These are phyloP conservation scores for Aspergillus sp. DNA, from an alignment of 2,329 filamentous ascomycete species.

Conservation along the genomic window DNA sequence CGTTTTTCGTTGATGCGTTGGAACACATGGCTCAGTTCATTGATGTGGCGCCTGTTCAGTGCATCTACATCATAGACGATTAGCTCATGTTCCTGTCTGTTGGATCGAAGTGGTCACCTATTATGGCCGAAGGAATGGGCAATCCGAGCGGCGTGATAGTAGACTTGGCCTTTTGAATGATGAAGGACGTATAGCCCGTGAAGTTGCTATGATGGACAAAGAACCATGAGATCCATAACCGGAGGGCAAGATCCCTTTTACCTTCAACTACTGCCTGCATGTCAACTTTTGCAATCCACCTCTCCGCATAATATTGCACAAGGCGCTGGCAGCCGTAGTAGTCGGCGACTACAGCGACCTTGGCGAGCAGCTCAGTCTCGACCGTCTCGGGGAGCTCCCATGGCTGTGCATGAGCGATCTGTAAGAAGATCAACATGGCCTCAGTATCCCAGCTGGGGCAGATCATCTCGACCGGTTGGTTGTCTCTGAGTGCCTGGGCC, in stretches of 20 bases:
- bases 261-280: too few relatives aligned
- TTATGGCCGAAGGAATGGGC: not conserved
- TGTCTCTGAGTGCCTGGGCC: not conserved
- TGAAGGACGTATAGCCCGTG: not conserved
- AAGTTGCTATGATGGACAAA: not conserved
- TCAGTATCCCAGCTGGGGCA: conserved; percentile 17
- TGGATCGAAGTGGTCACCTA: not conserved
- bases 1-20: too few relatives aligned
- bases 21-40: too few relatives aligned
- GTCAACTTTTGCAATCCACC: too few relatives aligned
- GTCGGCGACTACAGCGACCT: conserved; percentile 6
- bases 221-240: not conserved
- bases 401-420: conserved; percentile 17
- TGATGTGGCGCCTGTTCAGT: too few relatives aligned
- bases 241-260: accelerated
- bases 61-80: not conserved
- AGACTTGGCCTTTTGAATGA: accelerated
- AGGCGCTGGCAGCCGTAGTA: not conserved
- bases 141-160: not conserved
- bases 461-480: conserved; percentile 16
- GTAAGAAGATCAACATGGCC: conserved; percentile 19
- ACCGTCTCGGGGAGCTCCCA: conserved; percentile 11
- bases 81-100: too few relatives aligned
- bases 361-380: conserved; percentile 12
- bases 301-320: not conserved